Evolutionary conservation across 2,329 filamentous ascomycete species (phyloP), one percentile per base, ranked within the genome.

Genomic region (Grosmannia serpens): DNA sequence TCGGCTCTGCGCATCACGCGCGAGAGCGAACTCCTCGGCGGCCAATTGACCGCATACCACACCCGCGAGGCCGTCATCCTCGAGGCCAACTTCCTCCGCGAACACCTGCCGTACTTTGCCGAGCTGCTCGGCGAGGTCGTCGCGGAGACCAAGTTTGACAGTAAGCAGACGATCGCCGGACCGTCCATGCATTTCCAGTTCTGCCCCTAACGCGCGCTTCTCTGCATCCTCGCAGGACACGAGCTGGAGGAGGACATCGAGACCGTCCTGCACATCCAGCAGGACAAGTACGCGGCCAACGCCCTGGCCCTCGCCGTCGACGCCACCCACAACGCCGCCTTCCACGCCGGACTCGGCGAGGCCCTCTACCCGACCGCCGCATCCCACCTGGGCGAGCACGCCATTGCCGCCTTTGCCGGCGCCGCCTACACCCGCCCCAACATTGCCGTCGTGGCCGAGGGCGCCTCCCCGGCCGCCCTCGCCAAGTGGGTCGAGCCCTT

Each of bases 41-140:
- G 90, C 69, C 86, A 92, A 83, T 85, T 97, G 77, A 82, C 78
- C 67, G 81, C 92, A 65, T 89, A 88, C 75, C 91, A 96, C 77
- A 91, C 90, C 67, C 88, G 92, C 70, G 94, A 99, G 80, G 91
- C 91, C 71, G 78, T 99, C 63, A 85, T 99, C 61, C 78, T 99
- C 69, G 86, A 92, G 75, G 89, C 94, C 72, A 95, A 88, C 78
- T 99, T 99, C 82, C 84, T 99, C 65, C 86, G 90, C 71, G 86
- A 94, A 72, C 91, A 99, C 73, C 85, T 99, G 65, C 94, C 94
- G 66, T 99, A 97, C 83, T 99, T 96, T 74, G 84, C 91, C 69
- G 94, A 99, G 80, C 82, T 99, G 65, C 83, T 99, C 66, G 90
- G 87, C 70, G 95, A 99, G 80, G 88, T 96, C 68, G 81, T 94